A percentile compares a stretch with the other conserved stretches of the same genome.
Evolutionary conservation across 1,284 basidiomycete species (phyloP).

Genomic region (Cutaneotrichosporon sp.): DNA sequence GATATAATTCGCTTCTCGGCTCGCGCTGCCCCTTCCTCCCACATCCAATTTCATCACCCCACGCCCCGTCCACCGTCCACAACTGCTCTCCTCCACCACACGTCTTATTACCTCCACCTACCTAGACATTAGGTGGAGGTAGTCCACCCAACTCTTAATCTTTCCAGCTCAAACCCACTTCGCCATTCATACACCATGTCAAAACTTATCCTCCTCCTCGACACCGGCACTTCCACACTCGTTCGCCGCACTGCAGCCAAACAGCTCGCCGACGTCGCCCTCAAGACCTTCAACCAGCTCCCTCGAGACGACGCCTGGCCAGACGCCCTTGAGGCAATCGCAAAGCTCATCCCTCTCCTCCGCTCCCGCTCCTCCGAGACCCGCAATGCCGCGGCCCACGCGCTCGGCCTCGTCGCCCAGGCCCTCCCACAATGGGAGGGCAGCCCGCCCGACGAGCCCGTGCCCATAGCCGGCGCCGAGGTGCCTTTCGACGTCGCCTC

Average conservation of each 20-base stretch:
- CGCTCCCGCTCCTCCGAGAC: slow-evolving; percentile 50
- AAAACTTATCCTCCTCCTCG: slow-evolving; percentile 53
- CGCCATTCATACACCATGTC: slow-evolving; percentile 15
- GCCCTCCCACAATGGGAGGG: slow-evolving; percentile 17
- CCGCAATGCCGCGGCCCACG: slow-evolving; percentile 49
- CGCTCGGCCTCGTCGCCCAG: slow-evolving; percentile 46
- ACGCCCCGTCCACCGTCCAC: neutral
- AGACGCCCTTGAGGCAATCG: slow-evolving; percentile 47
- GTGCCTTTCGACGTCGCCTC: slow-evolving; percentile 31
- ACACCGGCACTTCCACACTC: slow-evolving; percentile 51
- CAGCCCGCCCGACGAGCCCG: slow-evolving; percentile 13
- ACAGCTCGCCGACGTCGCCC: slow-evolving; percentile 50
- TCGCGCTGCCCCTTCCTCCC: neutral
- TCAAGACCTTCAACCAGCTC: slow-evolving; percentile 41
- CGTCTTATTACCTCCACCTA: slow-evolving; percentile 8
- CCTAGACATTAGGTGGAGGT: slow-evolving; percentile 9
- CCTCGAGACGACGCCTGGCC: slow-evolving; percentile 49
- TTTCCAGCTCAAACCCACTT: no score
- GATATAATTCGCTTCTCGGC: neutral
- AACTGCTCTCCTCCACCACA: no score
- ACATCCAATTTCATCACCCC: neutral
- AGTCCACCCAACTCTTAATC: no score
- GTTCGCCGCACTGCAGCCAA: slow-evolving; percentile 53
- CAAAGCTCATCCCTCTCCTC: slow-evolving; percentile 51
- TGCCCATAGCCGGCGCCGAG: slow-evolving; percentile 18